Conservation (phyloP, 108 stramenopile genomes). For the Skeletonema costatum region DNA sequence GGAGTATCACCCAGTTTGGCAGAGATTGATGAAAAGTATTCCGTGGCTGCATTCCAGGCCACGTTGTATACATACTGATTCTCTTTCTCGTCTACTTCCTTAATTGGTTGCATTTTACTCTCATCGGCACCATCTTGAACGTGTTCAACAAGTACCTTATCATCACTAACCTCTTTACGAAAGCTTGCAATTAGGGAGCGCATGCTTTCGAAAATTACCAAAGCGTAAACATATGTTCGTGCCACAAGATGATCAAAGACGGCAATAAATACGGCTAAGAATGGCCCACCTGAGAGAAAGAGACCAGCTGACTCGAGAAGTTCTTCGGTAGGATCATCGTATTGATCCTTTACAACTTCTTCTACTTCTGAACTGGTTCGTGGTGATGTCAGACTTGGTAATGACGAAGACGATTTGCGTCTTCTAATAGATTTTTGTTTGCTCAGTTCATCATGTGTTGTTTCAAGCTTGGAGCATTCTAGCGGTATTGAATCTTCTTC, state of each 20-base stretch:
- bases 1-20: conserved; percentile 19
- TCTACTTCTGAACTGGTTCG: background rate
- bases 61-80: conserved; percentile 24
- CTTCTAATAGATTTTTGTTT: conserved; percentile 1
- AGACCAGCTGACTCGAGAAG: conserved; percentile 68
- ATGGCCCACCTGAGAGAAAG: conserved; percentile 48
- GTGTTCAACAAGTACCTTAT: background rate
- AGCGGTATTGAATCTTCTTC: background rate
- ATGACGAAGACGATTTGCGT: conserved; percentile 21
- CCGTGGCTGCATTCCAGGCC: conserved; percentile 46
- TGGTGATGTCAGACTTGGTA: conserved; percentile 12
- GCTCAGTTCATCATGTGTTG: background rate
- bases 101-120: background rate
- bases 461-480: background rate
- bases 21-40: conserved; percentile 41
- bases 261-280: conserved; percentile 32
- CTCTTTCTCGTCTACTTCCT: background rate
- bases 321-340: conserved; percentile 59
- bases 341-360: conserved; percentile 5
- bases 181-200: background rate
- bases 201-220: conserved; percentile 10
- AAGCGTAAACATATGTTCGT: conserved; percentile 1
- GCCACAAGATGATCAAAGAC: conserved; percentile 38
- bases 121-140: background rate
- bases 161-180: background rate